These are phyloP conservation scores for Candida anutae DNA, from an alignment of 1,139 yeast species.

Conservation along the genomic window DNA sequence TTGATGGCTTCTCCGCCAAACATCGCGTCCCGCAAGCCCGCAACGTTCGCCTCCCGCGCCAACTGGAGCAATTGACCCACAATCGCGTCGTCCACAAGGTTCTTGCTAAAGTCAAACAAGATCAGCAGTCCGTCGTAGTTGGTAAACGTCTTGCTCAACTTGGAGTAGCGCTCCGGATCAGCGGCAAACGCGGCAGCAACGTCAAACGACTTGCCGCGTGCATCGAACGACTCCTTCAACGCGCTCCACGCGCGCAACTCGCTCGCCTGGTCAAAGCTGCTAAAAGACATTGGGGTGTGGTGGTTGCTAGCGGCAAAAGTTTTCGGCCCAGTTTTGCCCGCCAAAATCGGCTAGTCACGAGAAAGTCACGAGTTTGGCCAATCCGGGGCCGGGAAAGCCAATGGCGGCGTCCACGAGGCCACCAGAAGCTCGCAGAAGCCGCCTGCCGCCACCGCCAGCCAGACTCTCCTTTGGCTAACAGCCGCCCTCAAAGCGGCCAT, in stretches of 20 bases:
- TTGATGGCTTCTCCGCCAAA: conserved; percentile 91
- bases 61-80: conserved; percentile 57
- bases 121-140: conserved; percentile 85
- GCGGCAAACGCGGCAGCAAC: conserved; percentile 70
- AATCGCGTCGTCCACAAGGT: conserved; percentile 81
- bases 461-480: no score
- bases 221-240: conserved; percentile 62
- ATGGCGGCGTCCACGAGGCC: no score
- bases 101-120: conserved; percentile 91
- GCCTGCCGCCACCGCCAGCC: no score
- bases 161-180: conserved; percentile 69
- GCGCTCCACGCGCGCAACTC: conserved; percentile 83
- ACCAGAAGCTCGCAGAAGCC: no score
- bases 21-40: conserved; percentile 80
- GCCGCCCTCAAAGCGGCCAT: no score
- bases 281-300: conserved; percentile 17
- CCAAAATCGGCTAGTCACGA: no score
- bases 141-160: conserved; percentile 66
- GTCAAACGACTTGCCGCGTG: conserved; percentile 58
- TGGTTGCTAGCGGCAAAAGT: neutral
- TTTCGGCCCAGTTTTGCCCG: neutral
- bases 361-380: no score
- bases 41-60: conserved; percentile 88
- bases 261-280: conserved; percentile 57
- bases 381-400: no score